Conservation (phyloP, 106 monocot genomes). For the Acanthochlamys bracteata region DNA sequence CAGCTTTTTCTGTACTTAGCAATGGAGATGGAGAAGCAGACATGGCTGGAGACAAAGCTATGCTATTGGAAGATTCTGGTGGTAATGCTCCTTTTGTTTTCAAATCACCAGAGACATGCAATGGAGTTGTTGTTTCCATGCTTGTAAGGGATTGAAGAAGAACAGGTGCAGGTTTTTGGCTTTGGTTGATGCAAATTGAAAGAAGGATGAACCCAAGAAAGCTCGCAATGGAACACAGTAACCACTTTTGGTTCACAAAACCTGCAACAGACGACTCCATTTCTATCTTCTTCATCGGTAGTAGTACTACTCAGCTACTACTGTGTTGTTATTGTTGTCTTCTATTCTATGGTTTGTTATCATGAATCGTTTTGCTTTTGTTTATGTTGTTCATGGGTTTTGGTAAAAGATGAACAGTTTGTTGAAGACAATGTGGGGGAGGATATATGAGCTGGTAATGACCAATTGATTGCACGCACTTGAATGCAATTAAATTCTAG, state of each 20-base stretch:
- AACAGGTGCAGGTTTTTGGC: background rate
- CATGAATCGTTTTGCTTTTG: too few relatives aligned
- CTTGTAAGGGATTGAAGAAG: background rate
- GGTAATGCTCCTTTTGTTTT: background rate
- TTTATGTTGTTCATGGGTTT: too few relatives aligned
- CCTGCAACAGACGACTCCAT: conserved; percentile 8
- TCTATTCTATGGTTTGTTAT: too few relatives aligned
- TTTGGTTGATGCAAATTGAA: background rate
- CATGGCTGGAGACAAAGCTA: background rate
- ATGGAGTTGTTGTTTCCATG: background rate
- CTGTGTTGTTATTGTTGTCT: too few relatives aligned
- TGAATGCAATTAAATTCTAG: background rate
- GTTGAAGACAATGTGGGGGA: too few relatives aligned
- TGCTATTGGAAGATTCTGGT: too few relatives aligned
- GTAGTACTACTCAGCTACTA: too few relatives aligned
- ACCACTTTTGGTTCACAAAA: conserved; percentile 9
- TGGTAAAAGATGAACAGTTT: too few relatives aligned
- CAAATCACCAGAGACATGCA: background rate
- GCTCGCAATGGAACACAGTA: conserved; percentile 10
- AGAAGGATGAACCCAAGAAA: conserved; percentile 13
- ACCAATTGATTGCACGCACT: background rate
- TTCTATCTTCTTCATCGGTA: background rate
- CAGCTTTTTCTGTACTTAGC: background rate
- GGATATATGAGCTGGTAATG: background rate
- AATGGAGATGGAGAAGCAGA: background rate